Conservation (phyloP, 2,329 filamentous ascomycete species). For the Xylariales sp. region DNA sequence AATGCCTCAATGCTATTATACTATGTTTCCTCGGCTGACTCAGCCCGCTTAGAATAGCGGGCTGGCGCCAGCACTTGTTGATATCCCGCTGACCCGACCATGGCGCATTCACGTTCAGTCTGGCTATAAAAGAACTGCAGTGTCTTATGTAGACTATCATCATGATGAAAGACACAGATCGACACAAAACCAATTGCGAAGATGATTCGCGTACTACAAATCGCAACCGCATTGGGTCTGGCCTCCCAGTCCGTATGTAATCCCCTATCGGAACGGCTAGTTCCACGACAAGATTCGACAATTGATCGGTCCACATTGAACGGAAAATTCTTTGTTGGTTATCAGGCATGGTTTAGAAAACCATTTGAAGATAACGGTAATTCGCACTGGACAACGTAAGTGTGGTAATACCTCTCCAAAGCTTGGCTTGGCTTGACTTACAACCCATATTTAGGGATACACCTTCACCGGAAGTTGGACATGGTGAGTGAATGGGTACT, state of each 20-base stretch:
- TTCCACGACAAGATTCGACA: constrained; percentile 31
- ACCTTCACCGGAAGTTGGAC: constrained; percentile 42
- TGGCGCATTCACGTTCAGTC: neutral
- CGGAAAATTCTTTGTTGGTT: constrained; percentile 45
- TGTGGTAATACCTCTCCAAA: neutral
- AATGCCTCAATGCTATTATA: constrained; percentile 11
- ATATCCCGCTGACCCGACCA: constrained; percentile 11
- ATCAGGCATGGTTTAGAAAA: constrained; percentile 47
- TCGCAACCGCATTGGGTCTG: constrained; percentile 27
- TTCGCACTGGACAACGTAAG: constrained; percentile 47
- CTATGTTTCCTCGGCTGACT: constrained; percentile 13
- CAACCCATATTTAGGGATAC: constrained; percentile 32
- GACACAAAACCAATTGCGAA: neutral
- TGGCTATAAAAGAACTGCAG: constrained; percentile 16
- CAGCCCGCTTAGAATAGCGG: constrained; percentile 23
- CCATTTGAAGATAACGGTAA: constrained; percentile 43
- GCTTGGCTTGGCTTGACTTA: constrained; percentile 8
- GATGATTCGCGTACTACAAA: constrained; percentile 27
- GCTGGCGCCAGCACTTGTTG: constrained; percentile 28
- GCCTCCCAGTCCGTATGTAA: constrained; percentile 21
- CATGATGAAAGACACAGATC: neutral
- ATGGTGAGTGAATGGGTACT: constrained; percentile 31
- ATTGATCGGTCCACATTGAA: constrained; percentile 45
- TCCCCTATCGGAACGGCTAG: constrained; percentile 5
- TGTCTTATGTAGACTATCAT: neutral